Base-by-base conservation (phyloP, 768 basidiomycete genomes). In the Naganishia friedmannii region DNA sequence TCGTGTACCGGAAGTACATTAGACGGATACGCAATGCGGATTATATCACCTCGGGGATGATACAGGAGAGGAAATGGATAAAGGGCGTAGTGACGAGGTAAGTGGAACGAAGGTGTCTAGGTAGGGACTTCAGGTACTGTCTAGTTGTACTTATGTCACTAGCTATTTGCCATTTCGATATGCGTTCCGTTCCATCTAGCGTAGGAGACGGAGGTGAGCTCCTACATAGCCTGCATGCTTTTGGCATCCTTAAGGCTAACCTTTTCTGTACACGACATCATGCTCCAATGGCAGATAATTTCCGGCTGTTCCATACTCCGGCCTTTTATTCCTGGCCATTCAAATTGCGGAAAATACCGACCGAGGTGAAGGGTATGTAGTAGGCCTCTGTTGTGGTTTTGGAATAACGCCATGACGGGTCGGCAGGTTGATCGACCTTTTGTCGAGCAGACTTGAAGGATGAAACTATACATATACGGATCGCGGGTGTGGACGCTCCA, bases 401-500 rank as follows among this genome's bases (percentile, higher is more conserved):
- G 15, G 9, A 15, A 42, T 8, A 17, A 8, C 7, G 42, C 42
- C 42, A 42, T 42, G 15, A 8, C 2, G 42, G 53, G 29, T 57
- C 19, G 34, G n/a, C 48, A 66, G 26, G 53, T 31, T 55, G 31
- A 65, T 21, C 32, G 29, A 17, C 3, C 28, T 26, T 28, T 15
- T 21, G 26, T 65, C 55, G 23, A 15, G 8, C 72, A 92, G 92
- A 87, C 0, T 83, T 94, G 56, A 90, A 87, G 77, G 86, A 88
- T 71, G 83, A 92, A 74, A 96, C 94, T 1, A 83, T 97, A 21
- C 89, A 91, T 75, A 87, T 98, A 32, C 87, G 94, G 17, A 86
- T 98, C 32, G 91, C 91, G 17, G 94, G 92, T 0, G 87, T 93
- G 5, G 94, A 98, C 77, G 94, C 94, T 0, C 94, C 94, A 0